Evolutionary conservation across 2,329 filamentous ascomycete species (phyloP), one percentile per base, ranked within the genome.

Genomic region (Tolypocladium album): DNA sequence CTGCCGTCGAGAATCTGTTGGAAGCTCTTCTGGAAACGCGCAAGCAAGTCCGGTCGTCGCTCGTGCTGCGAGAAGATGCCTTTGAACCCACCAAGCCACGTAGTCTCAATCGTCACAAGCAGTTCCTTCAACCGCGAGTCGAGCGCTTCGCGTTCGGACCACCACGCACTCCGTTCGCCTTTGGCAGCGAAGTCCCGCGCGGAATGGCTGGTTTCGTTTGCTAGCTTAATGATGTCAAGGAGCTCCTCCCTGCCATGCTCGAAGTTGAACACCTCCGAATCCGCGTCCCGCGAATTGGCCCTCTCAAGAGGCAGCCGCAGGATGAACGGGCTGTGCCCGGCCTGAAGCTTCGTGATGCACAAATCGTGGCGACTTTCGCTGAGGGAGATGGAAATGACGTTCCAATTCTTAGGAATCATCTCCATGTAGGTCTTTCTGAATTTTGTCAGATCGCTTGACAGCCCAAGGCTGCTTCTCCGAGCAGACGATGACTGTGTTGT

Each of bases 71-170:
- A 92, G 69, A 99, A 93, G n/a, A 99, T 88, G 20, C 93, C 92
- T 60, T 87, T 88, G 80, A 99, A 99, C 0, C 94, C 94, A 56
- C 93, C 92, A 6, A 99, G 83, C 94, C 94, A 99, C 27, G 94
- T 87, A 62, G 89, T 88, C 72, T 99, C 93, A 45, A 99, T 88
- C 61, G 91, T 95, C 59, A 86, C 80, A 1, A 99, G 79, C 12
- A 99, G 81, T 57, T 89, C 87, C 63, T 85, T 86, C 31, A 99
- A 79, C 12, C 90, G 86, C 39, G 77, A 76, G 69, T 99, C 94
- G 20, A 99, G 79, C 3, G 82, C 82, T 72, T 94, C 88, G 17
- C 95, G 85, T 69, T 92, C 88, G 5, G 83, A 83, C 92, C 94
- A 99, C 94, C 94, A 99, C 55, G 87, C 86, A 45, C 84, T 84